Conservation (phyloP, 306 rosid species). For the Sicyos edulis region DNA sequence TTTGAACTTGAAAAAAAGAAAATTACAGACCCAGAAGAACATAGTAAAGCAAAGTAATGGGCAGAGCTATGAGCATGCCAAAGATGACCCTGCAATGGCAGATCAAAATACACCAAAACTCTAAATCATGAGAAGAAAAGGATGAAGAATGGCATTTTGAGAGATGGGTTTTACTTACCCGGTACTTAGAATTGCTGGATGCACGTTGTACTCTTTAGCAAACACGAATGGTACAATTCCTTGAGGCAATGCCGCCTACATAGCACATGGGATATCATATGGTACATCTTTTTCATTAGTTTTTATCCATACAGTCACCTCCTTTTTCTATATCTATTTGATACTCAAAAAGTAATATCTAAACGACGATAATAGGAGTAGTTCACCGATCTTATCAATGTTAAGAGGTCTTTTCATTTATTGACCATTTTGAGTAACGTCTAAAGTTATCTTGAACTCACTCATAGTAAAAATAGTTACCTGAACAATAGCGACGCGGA, state of each 20-base stretch:
- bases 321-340: background rate
- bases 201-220: conserved; percentile 95
- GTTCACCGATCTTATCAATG: too few relatives aligned
- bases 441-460: too few relatives aligned
- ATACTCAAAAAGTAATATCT: background rate
- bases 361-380: too few relatives aligned
- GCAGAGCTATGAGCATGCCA: conserved; percentile 45
- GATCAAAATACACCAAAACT: background rate
- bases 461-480: conserved; percentile 28
- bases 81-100: conserved; percentile 38
- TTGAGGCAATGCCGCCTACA: conserved; percentile 94
- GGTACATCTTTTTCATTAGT: background rate
- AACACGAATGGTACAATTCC: conserved; percentile 97
- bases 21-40: conserved; percentile 38
- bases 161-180: conserved; percentile 39
- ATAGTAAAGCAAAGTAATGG: conserved; percentile 43
- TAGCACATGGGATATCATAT: conserved; percentile 3
- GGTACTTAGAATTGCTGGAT: conserved; percentile 92
- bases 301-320: background rate
- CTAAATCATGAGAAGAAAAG: background rate
- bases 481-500: conserved; percentile 94
- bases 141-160: background rate
- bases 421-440: too few relatives aligned
- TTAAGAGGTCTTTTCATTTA: too few relatives aligned
- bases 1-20: background rate